phyloP scores from a whole-genome alignment of 768 basidiomycete genomes.

The Krasilnikovozyma curviuscula region DNA sequence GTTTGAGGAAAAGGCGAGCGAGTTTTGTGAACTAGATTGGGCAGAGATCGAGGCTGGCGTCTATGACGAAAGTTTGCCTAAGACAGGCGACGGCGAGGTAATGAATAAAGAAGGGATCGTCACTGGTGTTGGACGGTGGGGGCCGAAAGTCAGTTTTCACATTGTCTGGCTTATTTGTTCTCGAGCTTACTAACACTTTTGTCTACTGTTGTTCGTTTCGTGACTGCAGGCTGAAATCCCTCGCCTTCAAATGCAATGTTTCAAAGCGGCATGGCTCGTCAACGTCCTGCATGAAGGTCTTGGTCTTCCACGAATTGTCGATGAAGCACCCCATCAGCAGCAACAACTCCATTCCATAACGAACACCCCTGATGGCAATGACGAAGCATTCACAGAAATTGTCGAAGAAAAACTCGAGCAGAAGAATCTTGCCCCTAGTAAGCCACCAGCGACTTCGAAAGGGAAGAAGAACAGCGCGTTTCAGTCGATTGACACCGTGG shows the following conservation, averaged over 20 bases:
- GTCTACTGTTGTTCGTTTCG: not conserved
- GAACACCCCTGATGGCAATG: slow-evolving; percentile 30
- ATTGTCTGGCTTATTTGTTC: slow-evolving; percentile 44
- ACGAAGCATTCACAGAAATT: slow-evolving; percentile 56
- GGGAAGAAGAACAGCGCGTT: slow-evolving; percentile 33
- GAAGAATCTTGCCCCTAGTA: slow-evolving; percentile 8
- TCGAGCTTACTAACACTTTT: not conserved
- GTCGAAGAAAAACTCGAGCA: slow-evolving; percentile 58
- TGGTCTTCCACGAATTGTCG: slow-evolving; percentile 77
- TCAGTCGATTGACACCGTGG: slow-evolving; percentile 80
- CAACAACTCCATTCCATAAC: not conserved
- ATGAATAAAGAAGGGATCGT: slow-evolving; percentile 6
- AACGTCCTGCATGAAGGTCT: slow-evolving; percentile 93
- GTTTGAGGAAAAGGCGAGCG: slow-evolving; percentile 77
- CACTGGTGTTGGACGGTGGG: slow-evolving; percentile 15
- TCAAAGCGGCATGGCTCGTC: slow-evolving; percentile 96
- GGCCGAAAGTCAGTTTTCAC: slow-evolving; percentile 40
- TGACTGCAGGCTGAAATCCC: slow-evolving; percentile 48
- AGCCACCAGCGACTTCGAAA: slow-evolving; percentile 10
- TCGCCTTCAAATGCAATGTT: slow-evolving; percentile 89
- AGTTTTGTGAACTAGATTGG: slow-evolving; percentile 73
- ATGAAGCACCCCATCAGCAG: slow-evolving; percentile 36
- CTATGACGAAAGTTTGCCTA: slow-evolving; percentile 7
- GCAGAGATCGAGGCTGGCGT: slow-evolving; percentile 49
- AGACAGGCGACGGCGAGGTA: slow-evolving; percentile 31